phyloP scores from a whole-genome alignment of 1,139 yeast genomes.

The Diutina pseudorugosa region DNA sequence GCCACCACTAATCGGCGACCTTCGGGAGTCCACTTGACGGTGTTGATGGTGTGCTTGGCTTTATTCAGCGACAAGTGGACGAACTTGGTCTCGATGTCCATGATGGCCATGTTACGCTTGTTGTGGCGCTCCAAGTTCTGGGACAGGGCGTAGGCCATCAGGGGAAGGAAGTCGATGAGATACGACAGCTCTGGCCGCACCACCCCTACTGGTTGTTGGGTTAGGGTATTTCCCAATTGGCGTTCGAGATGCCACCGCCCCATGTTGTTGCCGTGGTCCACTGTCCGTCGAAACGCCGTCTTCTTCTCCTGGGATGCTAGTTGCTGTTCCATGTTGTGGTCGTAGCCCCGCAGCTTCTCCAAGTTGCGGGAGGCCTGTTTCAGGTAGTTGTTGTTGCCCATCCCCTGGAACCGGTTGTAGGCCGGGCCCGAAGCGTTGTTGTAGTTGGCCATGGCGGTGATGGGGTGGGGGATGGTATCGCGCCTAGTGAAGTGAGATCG shows the following conservation, averaged over 20 bases:
- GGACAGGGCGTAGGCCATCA: constrained; percentile 40
- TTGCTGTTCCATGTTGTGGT: background rate
- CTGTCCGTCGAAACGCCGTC: constrained; percentile 2
- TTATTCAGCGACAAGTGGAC: constrained; percentile 88
- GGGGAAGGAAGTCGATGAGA: constrained; percentile 61
- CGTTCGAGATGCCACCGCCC: constrained; percentile 60
- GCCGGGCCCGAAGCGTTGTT: background rate
- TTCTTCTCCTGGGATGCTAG: background rate
- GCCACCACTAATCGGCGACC: constrained; percentile 87
- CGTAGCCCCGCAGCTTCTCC: background rate
- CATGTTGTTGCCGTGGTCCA: constrained; percentile 61
- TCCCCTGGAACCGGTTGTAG: background rate
- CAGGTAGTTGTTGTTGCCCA: constrained; percentile 2
- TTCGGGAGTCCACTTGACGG: constrained; percentile 93
- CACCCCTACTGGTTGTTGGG: constrained; percentile 41
- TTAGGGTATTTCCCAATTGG: constrained; percentile 31
- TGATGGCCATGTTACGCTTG: constrained; percentile 28
- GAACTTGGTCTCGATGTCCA: constrained; percentile 67
- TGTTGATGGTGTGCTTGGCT: constrained; percentile 82
- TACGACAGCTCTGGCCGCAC: constrained; percentile 73
- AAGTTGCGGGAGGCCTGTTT: constrained; percentile 1
- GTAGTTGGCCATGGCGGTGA: background rate
- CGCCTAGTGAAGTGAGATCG: background rate
- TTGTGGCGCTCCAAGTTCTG: constrained; percentile 8
- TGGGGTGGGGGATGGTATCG: too few species aligned